These are phyloP conservation scores for Sporobolomyces phaffii DNA, from an alignment of 768 basidiomycete species.

Conservation along the genomic window DNA sequence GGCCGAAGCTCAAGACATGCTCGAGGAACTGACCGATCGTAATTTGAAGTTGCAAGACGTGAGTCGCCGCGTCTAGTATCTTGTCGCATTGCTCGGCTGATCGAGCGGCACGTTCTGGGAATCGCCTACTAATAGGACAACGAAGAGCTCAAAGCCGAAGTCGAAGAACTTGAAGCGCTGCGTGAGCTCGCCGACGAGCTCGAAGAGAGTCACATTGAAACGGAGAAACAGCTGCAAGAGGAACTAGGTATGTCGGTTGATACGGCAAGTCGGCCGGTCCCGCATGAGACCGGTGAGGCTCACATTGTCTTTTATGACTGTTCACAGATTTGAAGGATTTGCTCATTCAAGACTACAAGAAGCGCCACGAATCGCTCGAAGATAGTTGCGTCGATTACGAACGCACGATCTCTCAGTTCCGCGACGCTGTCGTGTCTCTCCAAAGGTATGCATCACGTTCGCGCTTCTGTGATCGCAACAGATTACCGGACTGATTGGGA, in stretches of 20 bases:
- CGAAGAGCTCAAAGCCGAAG: slow-evolving; percentile 91
- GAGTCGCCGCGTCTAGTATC: slow-evolving; percentile 29
- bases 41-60: slow-evolving; percentile 89
- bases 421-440: slow-evolving; percentile 77
- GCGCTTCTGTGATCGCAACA: no score
- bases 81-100: no score
- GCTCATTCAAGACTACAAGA: slow-evolving; percentile 61
- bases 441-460: slow-evolving; percentile 70
- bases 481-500: no score
- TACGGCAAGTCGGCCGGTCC: no score
- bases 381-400: slow-evolving; percentile 80
- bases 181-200: slow-evolving; percentile 95
- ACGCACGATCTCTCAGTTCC: slow-evolving; percentile 79
- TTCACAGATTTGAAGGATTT: slow-evolving; percentile 54
- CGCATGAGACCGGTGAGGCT: no score
- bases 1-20: slow-evolving; percentile 88
- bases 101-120: no score
- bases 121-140: slow-evolving; percentile 76
- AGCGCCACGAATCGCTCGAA: slow-evolving; percentile 64
- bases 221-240: slow-evolving; percentile 81
- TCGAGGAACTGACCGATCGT: slow-evolving; percentile 88
- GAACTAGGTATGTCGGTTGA: slow-evolving; percentile 90
- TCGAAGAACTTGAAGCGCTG: slow-evolving; percentile 91
- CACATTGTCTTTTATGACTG: no score
- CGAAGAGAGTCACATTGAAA: slow-evolving; percentile 91